Percentiles rank a stretch among this genome's conserved stretches.
These are phyloP conservation scores for Xylariales sp. DNA, from an alignment of 2,329 filamentous ascomycete genomes.

Conservation along the genomic window DNA sequence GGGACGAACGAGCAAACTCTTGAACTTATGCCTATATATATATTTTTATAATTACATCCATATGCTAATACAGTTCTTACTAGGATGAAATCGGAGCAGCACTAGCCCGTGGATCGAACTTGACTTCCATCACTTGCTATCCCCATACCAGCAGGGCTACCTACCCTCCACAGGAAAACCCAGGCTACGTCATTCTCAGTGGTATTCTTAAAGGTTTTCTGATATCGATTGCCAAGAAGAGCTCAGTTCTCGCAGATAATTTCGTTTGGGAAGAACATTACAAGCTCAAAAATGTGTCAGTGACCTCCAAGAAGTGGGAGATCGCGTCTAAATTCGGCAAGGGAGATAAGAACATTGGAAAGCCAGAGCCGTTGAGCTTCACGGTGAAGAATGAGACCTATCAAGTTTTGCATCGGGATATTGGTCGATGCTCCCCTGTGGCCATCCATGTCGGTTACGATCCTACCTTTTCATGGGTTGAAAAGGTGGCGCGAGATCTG, in stretches of 20 bases:
- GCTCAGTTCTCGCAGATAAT: not conserved
- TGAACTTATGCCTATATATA: no score
- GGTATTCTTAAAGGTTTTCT: constrained; percentile 1
- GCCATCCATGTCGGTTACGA: constrained; percentile 4
- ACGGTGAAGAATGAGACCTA: not conserved
- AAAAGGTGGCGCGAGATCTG: no score
- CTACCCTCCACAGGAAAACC: not conserved
- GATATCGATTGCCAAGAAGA: not conserved
- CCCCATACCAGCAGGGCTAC: not conserved
- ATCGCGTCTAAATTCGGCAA: constrained; percentile 6
- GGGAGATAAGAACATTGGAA: not conserved
- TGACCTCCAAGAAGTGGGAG: not conserved
- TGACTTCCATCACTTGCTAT: not conserved
- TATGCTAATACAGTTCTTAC: no score
- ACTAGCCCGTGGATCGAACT: not conserved
- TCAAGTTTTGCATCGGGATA: not conserved
- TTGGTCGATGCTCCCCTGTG: no score
- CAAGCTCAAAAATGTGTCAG: not conserved
- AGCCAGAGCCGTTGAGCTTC: not conserved
- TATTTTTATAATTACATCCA: no score
- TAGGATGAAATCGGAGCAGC: not conserved
- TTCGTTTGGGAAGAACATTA: constrained; percentile 8
- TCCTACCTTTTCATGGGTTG: not conserved
- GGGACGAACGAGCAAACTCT: no score
- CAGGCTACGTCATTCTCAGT: not conserved